Evolutionary conservation across 257 asterid species (phyloP), one percentile per base, ranked within the genome.

Genomic region (Salvia hispanica): DNA sequence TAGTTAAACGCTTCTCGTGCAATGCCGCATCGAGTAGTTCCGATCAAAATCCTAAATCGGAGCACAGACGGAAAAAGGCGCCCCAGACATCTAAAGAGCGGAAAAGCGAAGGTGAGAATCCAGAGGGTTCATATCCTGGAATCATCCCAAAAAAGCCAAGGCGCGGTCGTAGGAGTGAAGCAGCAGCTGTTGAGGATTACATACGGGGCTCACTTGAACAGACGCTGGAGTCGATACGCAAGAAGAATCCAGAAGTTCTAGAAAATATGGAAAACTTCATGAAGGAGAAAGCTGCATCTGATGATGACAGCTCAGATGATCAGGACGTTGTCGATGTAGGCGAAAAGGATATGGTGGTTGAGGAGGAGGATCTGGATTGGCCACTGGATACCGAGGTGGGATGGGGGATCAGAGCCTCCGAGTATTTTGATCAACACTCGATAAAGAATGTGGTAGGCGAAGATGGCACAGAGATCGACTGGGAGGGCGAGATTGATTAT

Each of bases 341-440:
- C 6, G 55, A 33, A 54, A 82, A 76, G 64, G 66, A 74, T 74
- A 85, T 84, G 87, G 40, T 88, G 67, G 72, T 88, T 28, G 91
- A 90, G 73, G 97, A 90, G 75, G 98, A 92, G 67, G 84, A 82
- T 75, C 90, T 93, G n/a, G 74, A 85, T 85, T 92, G 98, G 98
- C 98, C 98, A 40, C 77, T 90, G 71, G 96, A 92, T 82, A 95
- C 98, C 3, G 98, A 92, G 71, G 83, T 92, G 14, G 97, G 97
- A 10, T 92, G 97, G 98, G 98, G 97, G 66, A 86, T 90, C 62
- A 82, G 91, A 71, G 98, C 98, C 51, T 92, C 98, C 0, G 97
- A 88, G 77, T 90, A 92, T 75, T 92, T 92, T 71, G 95, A 90
- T 64, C 82, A 86, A 81, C 96, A 88, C 58, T 72, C 97, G 1